phyloP scores from a whole-genome alignment of 495 filamentous ascomycete genomes.

The Hypoxylon lenormandii region DNA sequence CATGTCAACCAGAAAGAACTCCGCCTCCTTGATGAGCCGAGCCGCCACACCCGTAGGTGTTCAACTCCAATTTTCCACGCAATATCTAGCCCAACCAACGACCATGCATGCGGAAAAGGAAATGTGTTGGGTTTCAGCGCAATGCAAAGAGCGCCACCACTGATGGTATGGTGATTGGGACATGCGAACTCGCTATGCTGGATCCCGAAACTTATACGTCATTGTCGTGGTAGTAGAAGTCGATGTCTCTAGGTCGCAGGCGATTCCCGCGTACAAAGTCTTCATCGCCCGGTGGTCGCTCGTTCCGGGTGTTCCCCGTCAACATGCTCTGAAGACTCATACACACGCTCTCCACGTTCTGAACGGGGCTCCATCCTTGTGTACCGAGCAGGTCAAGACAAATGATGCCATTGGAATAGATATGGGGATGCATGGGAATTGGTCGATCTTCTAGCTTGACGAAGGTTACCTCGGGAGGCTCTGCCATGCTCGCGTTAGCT shows the following conservation, averaged over 20 bases:
- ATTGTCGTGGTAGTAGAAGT: conserved; percentile 89
- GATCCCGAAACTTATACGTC: conserved; percentile 67
- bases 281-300: conserved; percentile 84
- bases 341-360: conserved; percentile 95
- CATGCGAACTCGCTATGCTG: conserved; percentile 1
- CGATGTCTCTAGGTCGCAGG: conserved; percentile 81
- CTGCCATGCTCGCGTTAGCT: conserved; percentile 57
- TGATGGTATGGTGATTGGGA: not conserved
- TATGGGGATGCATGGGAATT: conserved; percentile 95
- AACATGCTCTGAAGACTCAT: conserved; percentile 99
- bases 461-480: conserved; percentile 94
- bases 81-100: conserved; percentile 32
- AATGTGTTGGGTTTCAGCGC: conserved; percentile 23
- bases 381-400: conserved; percentile 90
- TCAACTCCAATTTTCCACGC: conserved; percentile 29
- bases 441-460: conserved; percentile 72
- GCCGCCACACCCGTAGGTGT: conserved; percentile 17
- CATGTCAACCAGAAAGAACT: conserved; percentile 25
- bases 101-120: conserved; percentile 40
- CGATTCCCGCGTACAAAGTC: conserved; percentile 85
- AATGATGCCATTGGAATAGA: conserved; percentile 98
- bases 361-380: conserved; percentile 93
- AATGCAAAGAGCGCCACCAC: conserved; percentile 21
- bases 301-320: conserved; percentile 90
- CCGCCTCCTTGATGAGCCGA: conserved; percentile 25